phyloP scores from a whole-genome alignment of 306 rosid genomes.

The Sindora glabra region DNA sequence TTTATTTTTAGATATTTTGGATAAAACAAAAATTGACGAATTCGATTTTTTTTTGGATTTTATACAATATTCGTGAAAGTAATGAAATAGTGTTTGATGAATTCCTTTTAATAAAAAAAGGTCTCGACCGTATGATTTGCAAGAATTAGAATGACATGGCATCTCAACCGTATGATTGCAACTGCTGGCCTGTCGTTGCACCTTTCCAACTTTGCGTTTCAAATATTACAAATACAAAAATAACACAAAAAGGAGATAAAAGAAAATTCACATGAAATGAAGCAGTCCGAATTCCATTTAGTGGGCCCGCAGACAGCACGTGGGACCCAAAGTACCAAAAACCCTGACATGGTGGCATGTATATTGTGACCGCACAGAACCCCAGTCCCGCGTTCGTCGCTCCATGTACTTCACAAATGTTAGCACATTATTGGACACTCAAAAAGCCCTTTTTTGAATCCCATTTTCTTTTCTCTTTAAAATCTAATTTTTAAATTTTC shows the following conservation, averaged over 20 bases:
- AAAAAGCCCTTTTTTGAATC: no score
- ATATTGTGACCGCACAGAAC: neutral
- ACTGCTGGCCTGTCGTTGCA: neutral
- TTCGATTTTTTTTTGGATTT: no score
- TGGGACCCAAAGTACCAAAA: constrained; percentile 8
- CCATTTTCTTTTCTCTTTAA: no score
- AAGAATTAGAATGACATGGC: neutral
- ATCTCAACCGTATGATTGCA: neutral
- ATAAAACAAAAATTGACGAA: no score
- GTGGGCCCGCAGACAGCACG: neutral
- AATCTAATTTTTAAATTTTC: no score
- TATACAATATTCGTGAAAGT: no score
- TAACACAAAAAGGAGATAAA: neutral
- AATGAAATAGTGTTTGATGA: no score
- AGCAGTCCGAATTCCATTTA: neutral
- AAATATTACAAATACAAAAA: neutral
- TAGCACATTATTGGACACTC: constrained; percentile 8
- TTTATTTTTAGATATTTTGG: no score
- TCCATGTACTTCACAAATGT: neutral
- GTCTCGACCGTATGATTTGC: no score
- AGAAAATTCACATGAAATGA: neutral
- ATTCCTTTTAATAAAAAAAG: no score
- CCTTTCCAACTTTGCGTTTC: neutral
- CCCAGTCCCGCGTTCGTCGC: constrained; percentile 20
- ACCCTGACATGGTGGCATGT: constrained; percentile 9